Percentiles rank a stretch among this genome's conserved stretches.
Evolutionary conservation across 2,329 filamentous ascomycete genomes (phyloP).

Genomic region (Delphinella strobiligena): DNA sequence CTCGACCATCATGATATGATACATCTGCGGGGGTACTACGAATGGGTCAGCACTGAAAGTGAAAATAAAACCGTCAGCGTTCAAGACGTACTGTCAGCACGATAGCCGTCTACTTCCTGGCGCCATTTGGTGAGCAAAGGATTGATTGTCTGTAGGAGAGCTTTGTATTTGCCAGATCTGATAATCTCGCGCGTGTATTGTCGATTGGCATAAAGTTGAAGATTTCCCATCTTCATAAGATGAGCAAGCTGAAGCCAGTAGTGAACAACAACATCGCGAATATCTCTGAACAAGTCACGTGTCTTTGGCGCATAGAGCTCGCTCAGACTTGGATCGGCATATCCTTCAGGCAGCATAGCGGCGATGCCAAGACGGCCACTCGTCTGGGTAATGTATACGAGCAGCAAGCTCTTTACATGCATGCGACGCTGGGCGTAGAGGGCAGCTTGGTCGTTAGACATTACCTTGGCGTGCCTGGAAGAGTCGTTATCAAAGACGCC

Average conservation of each 20-base stretch:
- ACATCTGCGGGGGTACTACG: slow-evolving; percentile 44
- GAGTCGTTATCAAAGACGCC: slow-evolving; percentile 90
- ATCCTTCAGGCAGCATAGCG: slow-evolving; percentile 65
- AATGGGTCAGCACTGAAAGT: neutral
- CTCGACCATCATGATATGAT: slow-evolving; percentile 79
- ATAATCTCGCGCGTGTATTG: slow-evolving; percentile 84
- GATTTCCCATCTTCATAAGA: slow-evolving; percentile 82
- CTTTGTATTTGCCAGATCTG: slow-evolving; percentile 71
- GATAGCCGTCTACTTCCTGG: slow-evolving; percentile 67
- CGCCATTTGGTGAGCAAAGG: slow-evolving; percentile 70
- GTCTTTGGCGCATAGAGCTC: slow-evolving; percentile 16
- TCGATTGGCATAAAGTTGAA: slow-evolving; percentile 75
- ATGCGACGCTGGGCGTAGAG: slow-evolving; percentile 64
- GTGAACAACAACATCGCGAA: slow-evolving; percentile 51
- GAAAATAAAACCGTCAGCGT: too few relatives aligned
- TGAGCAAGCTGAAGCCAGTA: slow-evolving; percentile 92
- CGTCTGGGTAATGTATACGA: slow-evolving; percentile 90
- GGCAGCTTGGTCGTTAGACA: slow-evolving; percentile 49
- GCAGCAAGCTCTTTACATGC: slow-evolving; percentile 72
- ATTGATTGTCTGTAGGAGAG: slow-evolving; percentile 68
- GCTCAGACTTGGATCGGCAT: slow-evolving; percentile 25
- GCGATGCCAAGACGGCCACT: slow-evolving; percentile 85
- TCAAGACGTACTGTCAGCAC: slow-evolving; percentile 25
- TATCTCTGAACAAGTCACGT: slow-evolving; percentile 5
- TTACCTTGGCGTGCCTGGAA: slow-evolving; percentile 23